Conservation (phyloP, 2,329 filamentous ascomycete species). For the Graphiopsis chlorocephala region DNA sequence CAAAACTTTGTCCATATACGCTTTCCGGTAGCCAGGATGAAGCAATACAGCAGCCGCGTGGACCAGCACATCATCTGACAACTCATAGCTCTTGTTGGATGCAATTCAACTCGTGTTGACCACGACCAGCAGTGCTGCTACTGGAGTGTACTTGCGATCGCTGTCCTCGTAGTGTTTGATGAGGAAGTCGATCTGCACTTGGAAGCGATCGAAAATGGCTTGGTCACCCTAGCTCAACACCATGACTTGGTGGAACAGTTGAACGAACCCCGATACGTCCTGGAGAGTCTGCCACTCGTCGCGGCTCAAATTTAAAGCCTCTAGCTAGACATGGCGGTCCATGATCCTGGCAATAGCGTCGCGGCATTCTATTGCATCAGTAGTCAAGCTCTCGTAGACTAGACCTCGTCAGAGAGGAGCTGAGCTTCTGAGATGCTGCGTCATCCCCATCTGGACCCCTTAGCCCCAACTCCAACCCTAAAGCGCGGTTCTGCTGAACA, state of each 20-base stretch:
- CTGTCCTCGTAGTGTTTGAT: neutral
- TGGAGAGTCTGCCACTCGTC: constrained; percentile 1
- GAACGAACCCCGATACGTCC: neutral
- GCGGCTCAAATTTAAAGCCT: neutral
- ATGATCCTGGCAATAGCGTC: too few relatives aligned
- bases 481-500: too few relatives aligned
- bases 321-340: too few relatives aligned
- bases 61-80: constrained; percentile 1
- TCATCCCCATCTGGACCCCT: too few relatives aligned
- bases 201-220: neutral
- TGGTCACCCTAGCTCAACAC: neutral
- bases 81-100: neutral
- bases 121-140: neutral
- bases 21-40: too few relatives aligned
- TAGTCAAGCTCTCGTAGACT: too few relatives aligned
- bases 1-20: too few relatives aligned
- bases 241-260: neutral
- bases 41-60: too few relatives aligned
- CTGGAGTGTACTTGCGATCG: neutral
- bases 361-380: too few relatives aligned
- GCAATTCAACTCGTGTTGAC: neutral
- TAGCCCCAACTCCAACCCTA: too few relatives aligned
- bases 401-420: too few relatives aligned
- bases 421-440: too few relatives aligned
- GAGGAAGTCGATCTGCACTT: constrained; percentile 1